Percentiles rank a stretch among this genome's conserved stretches.
phyloP scores from a whole-genome alignment of 2,329 filamentous ascomycete species.

The Colletotrichum lupini region DNA sequence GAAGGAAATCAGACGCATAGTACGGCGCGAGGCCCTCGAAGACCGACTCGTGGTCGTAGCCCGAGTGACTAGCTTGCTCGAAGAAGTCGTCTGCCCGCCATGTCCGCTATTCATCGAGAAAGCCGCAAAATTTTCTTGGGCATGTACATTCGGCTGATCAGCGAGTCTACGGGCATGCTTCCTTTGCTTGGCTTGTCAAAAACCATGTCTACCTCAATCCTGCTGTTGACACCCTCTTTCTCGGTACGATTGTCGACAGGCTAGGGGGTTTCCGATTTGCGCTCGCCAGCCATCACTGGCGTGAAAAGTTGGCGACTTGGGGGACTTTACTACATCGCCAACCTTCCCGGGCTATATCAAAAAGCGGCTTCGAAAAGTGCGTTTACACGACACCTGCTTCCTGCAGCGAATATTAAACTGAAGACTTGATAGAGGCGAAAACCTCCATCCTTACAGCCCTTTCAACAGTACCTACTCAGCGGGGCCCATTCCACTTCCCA shows the following conservation, averaged over 20 bases:
- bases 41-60: background rate
- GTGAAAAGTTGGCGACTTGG: background rate
- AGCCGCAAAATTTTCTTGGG: conserved; percentile 9
- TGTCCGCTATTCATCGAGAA: conserved; percentile 4
- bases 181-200: background rate
- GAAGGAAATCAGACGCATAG: background rate
- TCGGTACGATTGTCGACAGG: background rate
- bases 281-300: background rate
- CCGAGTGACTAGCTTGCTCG: background rate
- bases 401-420: background rate
- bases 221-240: conserved; percentile 2
- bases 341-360: background rate
- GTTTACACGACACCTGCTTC: background rate
- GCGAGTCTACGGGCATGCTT: background rate
- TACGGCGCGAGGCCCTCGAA: conserved; percentile 3
- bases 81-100: background rate
- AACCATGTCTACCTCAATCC: conserved; percentile 13
- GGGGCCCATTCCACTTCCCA: background rate
- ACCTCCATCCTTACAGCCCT: background rate
- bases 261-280: background rate
- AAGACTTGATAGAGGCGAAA: background rate
- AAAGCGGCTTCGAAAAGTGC: background rate
- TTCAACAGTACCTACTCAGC: too few relatives aligned
- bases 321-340: background rate
- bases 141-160: background rate